These are phyloP conservation scores for Gossypium stocksii DNA, from an alignment of 345 rosid species.

Conservation along the genomic window DNA sequence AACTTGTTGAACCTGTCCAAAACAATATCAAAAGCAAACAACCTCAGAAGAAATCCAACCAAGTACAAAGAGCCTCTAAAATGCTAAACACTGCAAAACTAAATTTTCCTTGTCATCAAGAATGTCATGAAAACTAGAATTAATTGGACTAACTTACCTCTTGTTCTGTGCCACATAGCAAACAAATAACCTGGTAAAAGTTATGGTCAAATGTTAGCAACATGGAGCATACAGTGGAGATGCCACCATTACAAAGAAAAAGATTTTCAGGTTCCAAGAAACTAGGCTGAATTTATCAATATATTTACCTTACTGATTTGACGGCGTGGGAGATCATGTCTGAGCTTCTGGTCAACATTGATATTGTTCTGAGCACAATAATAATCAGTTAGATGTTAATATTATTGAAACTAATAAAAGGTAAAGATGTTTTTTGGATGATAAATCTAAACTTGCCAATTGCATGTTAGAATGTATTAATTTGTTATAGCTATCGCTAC, in stretches of 20 bases:
- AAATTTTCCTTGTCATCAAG: neutral
- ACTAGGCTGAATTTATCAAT: neutral
- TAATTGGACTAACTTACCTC: slow-evolving; percentile 42
- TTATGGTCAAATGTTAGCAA: slow-evolving; percentile 10
- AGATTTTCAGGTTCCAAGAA: neutral
- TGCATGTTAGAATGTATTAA: neutral
- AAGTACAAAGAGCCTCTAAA: neutral
- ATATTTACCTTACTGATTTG: slow-evolving; percentile 49
- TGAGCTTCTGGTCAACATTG: slow-evolving; percentile 45
- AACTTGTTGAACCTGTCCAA: slow-evolving; percentile 55
- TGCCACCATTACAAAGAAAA: neutral
- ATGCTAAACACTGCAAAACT: neutral
- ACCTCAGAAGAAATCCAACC: neutral
- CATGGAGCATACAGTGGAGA: neutral
- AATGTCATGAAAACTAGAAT: neutral
- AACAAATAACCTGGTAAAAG: slow-evolving; percentile 55
- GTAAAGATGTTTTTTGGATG: neutral
- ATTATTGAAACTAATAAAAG: neutral
- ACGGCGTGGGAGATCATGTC: slow-evolving; percentile 85
- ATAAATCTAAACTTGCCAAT: neutral
- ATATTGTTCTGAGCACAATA: slow-evolving; percentile 53
- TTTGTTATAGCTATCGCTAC: neutral
- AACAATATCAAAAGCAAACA: neutral
- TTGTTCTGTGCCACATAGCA: slow-evolving; percentile 83
- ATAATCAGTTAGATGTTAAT: neutral